Conservation (phyloP, 1,284 basidiomycete species). For the Ganoderma lucidum region DNA sequence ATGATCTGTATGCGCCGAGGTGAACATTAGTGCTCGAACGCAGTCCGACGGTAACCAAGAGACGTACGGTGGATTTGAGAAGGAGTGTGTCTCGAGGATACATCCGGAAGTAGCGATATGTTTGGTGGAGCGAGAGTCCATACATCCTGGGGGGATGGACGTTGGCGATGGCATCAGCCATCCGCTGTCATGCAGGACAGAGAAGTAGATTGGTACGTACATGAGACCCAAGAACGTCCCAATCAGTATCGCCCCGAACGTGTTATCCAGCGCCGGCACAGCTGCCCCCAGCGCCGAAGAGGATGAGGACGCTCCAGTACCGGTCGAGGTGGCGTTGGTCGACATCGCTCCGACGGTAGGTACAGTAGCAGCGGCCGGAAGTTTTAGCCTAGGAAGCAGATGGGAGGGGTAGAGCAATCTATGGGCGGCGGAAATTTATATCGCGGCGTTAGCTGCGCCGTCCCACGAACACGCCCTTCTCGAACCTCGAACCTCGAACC, state of each 20-base stretch:
- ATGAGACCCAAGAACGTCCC: constrained; percentile 13
- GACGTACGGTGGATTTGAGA: constrained; percentile 19
- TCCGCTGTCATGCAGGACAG: not conserved
- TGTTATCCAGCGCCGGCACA: constrained; percentile 5
- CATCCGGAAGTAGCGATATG: constrained; percentile 24
- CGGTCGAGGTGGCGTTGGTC: not conserved
- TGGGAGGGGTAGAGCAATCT: not conserved
- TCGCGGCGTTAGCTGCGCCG: not conserved
- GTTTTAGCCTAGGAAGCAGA: not conserved
- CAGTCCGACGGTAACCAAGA: not conserved
- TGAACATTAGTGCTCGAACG: not conserved
- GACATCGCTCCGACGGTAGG: not conserved
- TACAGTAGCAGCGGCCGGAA: not conserved
- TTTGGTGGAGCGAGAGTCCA: constrained; percentile 25
- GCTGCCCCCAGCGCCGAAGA: not conserved
- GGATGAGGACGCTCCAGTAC: not conserved
- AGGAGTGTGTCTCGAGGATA: constrained; percentile 15
- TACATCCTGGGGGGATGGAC: constrained; percentile 10
- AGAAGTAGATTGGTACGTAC: constrained; percentile 1
- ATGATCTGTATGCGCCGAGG: not conserved
- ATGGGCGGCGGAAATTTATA: not conserved
- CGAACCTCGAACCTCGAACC: not conserved
- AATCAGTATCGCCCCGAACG: constrained; percentile 16
- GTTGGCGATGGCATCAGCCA: not conserved
- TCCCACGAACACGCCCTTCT: not conserved